Base-by-base conservation (phyloP, 2,329 filamentous ascomycete species). In the Exophiala bonariae region DNA sequence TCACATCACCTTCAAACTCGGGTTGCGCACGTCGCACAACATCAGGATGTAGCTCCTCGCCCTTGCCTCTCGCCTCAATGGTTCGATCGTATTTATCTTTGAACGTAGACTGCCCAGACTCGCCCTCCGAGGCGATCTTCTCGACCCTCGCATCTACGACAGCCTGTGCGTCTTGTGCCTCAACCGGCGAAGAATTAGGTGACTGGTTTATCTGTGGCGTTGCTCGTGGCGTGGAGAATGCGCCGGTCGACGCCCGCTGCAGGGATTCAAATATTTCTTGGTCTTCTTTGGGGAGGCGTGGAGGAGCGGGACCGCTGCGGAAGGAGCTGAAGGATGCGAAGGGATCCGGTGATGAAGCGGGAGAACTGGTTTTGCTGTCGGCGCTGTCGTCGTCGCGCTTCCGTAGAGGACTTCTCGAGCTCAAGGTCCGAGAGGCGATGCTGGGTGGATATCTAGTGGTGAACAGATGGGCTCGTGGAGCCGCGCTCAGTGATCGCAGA, bases 231-330 rank as follows among this genome's bases (percentile, higher is more conserved):
- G 80, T 93, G 72, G 74, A 93, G 71, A 81, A 96, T 54, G 71
- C 93, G 54, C 79, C 89, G 56, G 82, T 95, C 58, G 74, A 95
- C 64, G 78, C 76, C 59, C 81, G 81, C 65, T 96, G 90, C 3
- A 97, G 85, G 33, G 83, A 79, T 70, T 96, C 91, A 66, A 93
- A 96, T 56, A 95, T 81, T 65, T 90, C 88, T 74, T 96, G 91
- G 59, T 96, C 85, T 67, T 88, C 83, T 61, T 89, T 83, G 5
- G 92, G 89, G 9, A 97, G 87, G 39, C 89, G 87, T 0, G 89
- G 91, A 13, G 93, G 93, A 6, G 88, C 72, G 18, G 92, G 88
- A 13, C 56, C 52, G 26, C 44, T 33, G 26, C 50, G 44, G 41
- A 57, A 54, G 13, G 36, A 16, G 4, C 17, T 19, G 23, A 38